A percentile compares a stretch with the other conserved stretches of the same genome.
These are phyloP conservation scores for Mortierella sp. DNA, from an alignment of 371 early-diverging fungal species.

Conservation along the genomic window DNA sequence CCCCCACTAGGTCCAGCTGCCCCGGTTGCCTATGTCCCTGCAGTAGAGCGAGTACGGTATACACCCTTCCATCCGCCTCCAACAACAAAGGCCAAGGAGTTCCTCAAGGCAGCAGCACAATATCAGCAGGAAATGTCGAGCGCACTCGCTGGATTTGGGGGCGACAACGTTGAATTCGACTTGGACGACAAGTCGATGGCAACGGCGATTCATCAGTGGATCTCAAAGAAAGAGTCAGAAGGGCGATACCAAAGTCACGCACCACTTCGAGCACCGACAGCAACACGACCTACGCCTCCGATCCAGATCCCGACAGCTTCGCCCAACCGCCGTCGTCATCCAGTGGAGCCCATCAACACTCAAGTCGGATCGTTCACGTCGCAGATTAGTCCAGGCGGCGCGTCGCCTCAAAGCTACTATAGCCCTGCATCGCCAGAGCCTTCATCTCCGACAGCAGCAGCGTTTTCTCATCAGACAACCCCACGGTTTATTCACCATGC, in stretches of 20 bases:
- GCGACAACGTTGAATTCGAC: constrained; percentile 45
- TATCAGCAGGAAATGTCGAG: constrained; percentile 52
- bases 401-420: constrained; percentile 34
- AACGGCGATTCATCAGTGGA: constrained; percentile 54
- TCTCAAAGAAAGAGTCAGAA: constrained; percentile 49
- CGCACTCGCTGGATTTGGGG: constrained; percentile 35
- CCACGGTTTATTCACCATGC: constrained; percentile 50
- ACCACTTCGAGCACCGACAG: constrained; percentile 9
- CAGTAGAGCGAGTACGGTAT: constrained; percentile 63
- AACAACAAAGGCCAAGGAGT: constrained; percentile 56
- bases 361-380: constrained; percentile 47
- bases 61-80: constrained; percentile 59
- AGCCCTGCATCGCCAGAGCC: constrained; percentile 25
- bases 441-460: constrained; percentile 13
- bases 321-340: constrained; percentile 29
- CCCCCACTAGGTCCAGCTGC: constrained; percentile 62
- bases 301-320: constrained; percentile 36
- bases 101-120: constrained; percentile 46
- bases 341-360: constrained; percentile 33
- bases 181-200: constrained; percentile 49
- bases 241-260: constrained; percentile 7
- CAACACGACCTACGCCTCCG: constrained; percentile 28
- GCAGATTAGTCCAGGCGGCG: constrained; percentile 27
- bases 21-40: constrained; percentile 67
- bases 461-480: constrained; percentile 31